A percentile compares a stretch with the other conserved stretches of the same genome.
Conservation (phyloP, 192 early-diverging fungal species). For the Entophlyctis luteolus region DNA sequence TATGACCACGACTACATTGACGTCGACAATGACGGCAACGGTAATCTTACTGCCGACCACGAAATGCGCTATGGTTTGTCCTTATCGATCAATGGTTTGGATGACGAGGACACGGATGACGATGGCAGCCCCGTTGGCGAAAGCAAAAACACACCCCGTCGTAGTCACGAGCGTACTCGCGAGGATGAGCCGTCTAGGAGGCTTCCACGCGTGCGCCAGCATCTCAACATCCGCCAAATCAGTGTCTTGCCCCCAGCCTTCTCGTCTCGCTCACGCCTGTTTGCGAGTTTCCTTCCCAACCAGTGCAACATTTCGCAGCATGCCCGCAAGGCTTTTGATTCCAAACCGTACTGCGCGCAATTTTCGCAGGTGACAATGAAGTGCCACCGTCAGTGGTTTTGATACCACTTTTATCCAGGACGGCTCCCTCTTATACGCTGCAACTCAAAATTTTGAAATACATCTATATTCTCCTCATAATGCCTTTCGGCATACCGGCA, state of each 20-base stretch:
- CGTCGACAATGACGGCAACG: not conserved
- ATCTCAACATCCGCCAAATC: not conserved
- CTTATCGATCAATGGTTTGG: too few species aligned
- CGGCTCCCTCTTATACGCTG: slow-evolving; percentile 46
- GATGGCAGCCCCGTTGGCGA: not conserved
- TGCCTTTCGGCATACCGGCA: slow-evolving; percentile 28
- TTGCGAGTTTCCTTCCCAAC: too few species aligned
- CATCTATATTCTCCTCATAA: slow-evolving; percentile 53
- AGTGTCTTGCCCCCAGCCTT: not conserved
- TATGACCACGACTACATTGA: not conserved
- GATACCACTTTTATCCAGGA: not conserved
- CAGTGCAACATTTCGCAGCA: too few species aligned
- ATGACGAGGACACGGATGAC: not conserved
- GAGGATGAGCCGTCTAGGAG: not conserved
- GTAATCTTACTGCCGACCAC: not conserved
- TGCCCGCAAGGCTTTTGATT: not conserved
- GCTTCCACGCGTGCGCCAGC: too few species aligned
- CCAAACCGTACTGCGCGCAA: not conserved
- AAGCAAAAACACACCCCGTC: not conserved
- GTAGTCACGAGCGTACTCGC: not conserved
- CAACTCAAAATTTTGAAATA: slow-evolving; percentile 57
- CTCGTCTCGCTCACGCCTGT: not conserved
- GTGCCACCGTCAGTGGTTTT: too few species aligned
- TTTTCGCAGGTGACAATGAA: too few species aligned
- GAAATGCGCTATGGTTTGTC: not conserved